Base-by-base conservation (phyloP, 2,329 filamentous ascomycete genomes). In the Talaromyces sp. region DNA sequence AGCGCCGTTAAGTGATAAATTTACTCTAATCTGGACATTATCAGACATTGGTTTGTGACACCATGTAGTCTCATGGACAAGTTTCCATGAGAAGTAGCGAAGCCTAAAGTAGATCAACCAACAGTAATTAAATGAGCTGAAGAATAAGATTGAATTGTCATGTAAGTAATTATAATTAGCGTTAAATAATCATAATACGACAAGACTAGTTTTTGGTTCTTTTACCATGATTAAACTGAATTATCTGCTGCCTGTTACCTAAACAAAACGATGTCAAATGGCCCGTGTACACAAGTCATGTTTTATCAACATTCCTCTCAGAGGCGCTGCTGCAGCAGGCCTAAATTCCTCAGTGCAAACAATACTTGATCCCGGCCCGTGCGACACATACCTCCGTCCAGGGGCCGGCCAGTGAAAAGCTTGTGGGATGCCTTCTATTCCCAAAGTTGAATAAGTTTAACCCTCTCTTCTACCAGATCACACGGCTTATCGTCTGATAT, bases 321-420 rank as follows among this genome's bases (percentile, higher is more conserved):
- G 39, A n/a, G 61, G n/a, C 39, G 56, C 27, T 14, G 22, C 5
- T 56, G 35, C 35, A 33, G 41, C 60, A 47, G 27, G n/a, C 37
- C 33, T 2, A 24, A 54, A 62, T 62, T 63, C 61, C 50, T 52
- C 50, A 47, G 10, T 63, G 50, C 41, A 45, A 37, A 63, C 31
- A 19, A 22, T 35, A 37, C 24, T 57, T 35, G 48, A 57, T 27
- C 39, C 56, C 19, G 2, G 16, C 22, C 27, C n/a, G 39, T 56
- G 52, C 39, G 39, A 63, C 48, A 57, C 31, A 45, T 56, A 13
- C 50, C 39, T 56, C 37, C 50, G 27, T 56, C 37, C 22, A 24
- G 19, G 37, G 24, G 35, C 13, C 56, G 19, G 27, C 13, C 14
- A 1, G 4, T 24, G 33, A 11, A 22, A 41, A 27, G 19, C 35